Evolutionary conservation across 2,329 filamentous ascomycete species (phyloP), one percentile per base, ranked within the genome.

Genomic region (Epicoccum nigrum): DNA sequence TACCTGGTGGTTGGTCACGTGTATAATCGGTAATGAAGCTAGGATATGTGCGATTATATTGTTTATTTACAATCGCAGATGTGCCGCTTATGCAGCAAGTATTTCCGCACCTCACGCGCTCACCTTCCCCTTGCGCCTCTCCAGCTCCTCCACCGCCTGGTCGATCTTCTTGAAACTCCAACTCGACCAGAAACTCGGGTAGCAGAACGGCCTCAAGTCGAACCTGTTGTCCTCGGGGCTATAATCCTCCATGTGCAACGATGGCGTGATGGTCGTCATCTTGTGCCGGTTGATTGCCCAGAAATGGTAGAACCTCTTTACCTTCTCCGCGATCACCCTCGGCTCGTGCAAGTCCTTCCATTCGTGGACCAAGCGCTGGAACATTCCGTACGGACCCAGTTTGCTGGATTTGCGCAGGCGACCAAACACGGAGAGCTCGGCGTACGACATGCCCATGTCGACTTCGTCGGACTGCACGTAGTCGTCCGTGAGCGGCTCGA

Each of bases 401-500:
- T 54, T 53, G 41, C 76, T 70, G 4, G 79, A 77, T 58, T 85
- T 85, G 40, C 83, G 79, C 20, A 84, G 67, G 16, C 77, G 76
- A 3, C 82, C 80, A 46, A 83, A 81, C 4, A 77, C 73, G 2
- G 72, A 75, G 25, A 85, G 77, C 58, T 85, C 81, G 39, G 76
- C 77, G 67, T 85, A 74, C 7, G 70, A 72, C 66, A 74, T 73
- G 33, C 71, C 71, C 74, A 77, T 82, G 60, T 83, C 80, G 16
- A 70, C 78, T 68, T 85, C 83, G 59, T 85, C 83, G 54, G 73
- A 76, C 56, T 85, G 82, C 4, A 80, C 79, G 60, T 88, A 87
- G 13, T 77, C 77, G 1, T 81, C 78, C 0, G 86, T 87, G 38
- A 89, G 83, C 7, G 88, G 88, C 60, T 88, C 83, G 65, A 80